Base-by-base conservation (phyloP, 2,329 filamentous ascomycete genomes). In the Colletotrichum lupini region DNA sequence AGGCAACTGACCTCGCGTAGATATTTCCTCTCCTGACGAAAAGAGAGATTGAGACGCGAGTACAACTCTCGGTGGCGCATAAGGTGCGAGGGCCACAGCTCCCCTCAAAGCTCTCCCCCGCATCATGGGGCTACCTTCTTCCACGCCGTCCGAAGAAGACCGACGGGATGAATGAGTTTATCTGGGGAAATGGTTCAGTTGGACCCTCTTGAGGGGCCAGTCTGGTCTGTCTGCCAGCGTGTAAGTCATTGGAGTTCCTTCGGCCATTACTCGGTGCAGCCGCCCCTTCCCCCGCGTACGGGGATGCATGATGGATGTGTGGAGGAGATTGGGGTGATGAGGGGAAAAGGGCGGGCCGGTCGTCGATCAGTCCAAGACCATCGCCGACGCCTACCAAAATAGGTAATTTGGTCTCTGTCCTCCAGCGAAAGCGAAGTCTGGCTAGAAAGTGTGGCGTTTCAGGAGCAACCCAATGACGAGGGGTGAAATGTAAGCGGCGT, bases 341-440 rank as follows among this genome's bases (percentile, higher is more conserved):
- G 63, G 63, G 58, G 60, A 52, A 55, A 46, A 28, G 28, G 6
- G 7, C 5, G 19, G 67, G 60, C 26, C 37, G 30, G 24, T 3
- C 56, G 46, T 56, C 56, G 49, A 35, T 56, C 63, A 14, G 32
- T 28, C 22, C 5, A 14, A 14, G 19, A 8, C 35, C 22, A 56
- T 67, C 46, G 56, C 52, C 68, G 63, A 61, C n/a, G 12, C 57
- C 26, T 71, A 28, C 56, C 59, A 6, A 69, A 68, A 69, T n/a
- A 35, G 52, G 67, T 4, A 69, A 64, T 52, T 49, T 19, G 1
- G 16, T 42, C 37, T 16, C 19, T 8, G 14, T 16, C 16, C 37
- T 1, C 14, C 4, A 16, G 4, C 4, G 52, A 32, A 22, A 22
- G n/a, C 12, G 1, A 28, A 9, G 7, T 24, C 24, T 28, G 46